phyloP scores from a whole-genome alignment of 2,329 filamentous ascomycete species.

The Ophioceras dolichostomum region DNA sequence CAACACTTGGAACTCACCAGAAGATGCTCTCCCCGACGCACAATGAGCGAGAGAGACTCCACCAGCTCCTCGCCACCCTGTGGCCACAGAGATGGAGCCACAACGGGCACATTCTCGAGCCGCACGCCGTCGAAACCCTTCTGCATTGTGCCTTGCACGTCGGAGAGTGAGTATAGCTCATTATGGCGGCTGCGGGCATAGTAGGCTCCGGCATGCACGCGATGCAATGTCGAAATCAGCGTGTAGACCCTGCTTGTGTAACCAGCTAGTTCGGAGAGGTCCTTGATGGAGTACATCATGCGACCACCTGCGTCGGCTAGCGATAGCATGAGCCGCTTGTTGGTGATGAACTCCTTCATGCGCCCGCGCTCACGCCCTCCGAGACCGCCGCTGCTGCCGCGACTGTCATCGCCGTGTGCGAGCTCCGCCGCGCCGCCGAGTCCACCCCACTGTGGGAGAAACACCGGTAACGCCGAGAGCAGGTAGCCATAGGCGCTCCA shows the following conservation, averaged over 20 bases:
- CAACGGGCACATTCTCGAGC: slow-evolving; percentile 84
- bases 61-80: slow-evolving; percentile 85
- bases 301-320: slow-evolving; percentile 89
- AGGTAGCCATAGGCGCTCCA: slow-evolving; percentile 98
- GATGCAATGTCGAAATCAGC: slow-evolving; percentile 85
- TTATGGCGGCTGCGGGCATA: slow-evolving; percentile 54
- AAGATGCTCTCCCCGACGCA: slow-evolving; percentile 83
- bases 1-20: slow-evolving; percentile 34
- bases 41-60: slow-evolving; percentile 77
- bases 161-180: slow-evolving; percentile 79
- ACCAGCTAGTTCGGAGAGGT: slow-evolving; percentile 86
- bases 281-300: slow-evolving; percentile 99
- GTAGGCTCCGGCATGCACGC: slow-evolving; percentile 86
- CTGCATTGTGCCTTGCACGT: slow-evolving; percentile 87
- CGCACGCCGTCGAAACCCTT: slow-evolving; percentile 91
- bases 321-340: slow-evolving; percentile 95
- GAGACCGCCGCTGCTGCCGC: slow-evolving; percentile 22
- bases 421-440: slow-evolving; percentile 62
- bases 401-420: slow-evolving; percentile 29
- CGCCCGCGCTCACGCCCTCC: slow-evolving; percentile 63
- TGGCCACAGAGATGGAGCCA: slow-evolving; percentile 79
- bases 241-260: slow-evolving; percentile 96
- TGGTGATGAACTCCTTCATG: slow-evolving; percentile 98
- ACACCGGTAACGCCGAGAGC: slow-evolving; percentile 83
- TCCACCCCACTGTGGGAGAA: slow-evolving; percentile 88